A percentile compares a stretch with the other conserved stretches of the same genome.
These are phyloP conservation scores for Prunus dulcis DNA, from an alignment of 306 rosid species.

Conservation along the genomic window DNA sequence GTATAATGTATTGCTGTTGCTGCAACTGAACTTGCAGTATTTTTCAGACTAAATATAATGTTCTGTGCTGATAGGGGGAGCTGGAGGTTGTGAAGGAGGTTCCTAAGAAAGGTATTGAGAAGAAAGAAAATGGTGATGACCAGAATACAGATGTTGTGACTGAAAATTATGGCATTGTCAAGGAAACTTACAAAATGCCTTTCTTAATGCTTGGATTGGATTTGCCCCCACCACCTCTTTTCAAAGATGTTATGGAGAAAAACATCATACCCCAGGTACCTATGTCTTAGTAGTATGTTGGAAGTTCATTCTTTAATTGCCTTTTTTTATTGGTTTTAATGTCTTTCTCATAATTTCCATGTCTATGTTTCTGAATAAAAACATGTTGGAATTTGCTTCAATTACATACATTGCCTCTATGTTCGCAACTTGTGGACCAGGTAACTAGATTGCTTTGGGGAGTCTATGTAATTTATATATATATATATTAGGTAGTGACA, in stretches of 20 bases:
- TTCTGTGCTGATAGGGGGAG: conserved; percentile 61
- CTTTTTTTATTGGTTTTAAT: neutral
- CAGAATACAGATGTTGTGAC: conserved; percentile 43
- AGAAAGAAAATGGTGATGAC: conserved; percentile 53
- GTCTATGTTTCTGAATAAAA: neutral
- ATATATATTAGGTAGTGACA: neutral
- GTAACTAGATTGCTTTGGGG: neutral
- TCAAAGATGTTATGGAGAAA: conserved; percentile 98
- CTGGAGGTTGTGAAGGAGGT: conserved; percentile 90
- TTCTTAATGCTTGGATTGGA: conserved; percentile 97
- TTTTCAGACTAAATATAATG: neutral
- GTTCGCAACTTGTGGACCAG: neutral
- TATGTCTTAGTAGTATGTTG: neutral
- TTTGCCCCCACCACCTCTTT: conserved; percentile 97
- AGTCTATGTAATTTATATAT: neutral
- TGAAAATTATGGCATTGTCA: conserved; percentile 34
- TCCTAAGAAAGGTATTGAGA: conserved; percentile 60
- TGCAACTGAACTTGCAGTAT: neutral
- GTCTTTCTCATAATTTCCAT: neutral
- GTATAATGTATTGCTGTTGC: neutral
- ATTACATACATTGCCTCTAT: neutral
- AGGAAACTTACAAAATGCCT: conserved; percentile 77
- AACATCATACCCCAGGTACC: conserved; percentile 97
- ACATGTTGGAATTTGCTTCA: neutral
- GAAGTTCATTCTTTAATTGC: neutral